Percentiles rank a stretch among this genome's conserved stretches.
phyloP scores from a whole-genome alignment of 495 filamentous ascomycete species.

The Lepidopterella palustris region DNA sequence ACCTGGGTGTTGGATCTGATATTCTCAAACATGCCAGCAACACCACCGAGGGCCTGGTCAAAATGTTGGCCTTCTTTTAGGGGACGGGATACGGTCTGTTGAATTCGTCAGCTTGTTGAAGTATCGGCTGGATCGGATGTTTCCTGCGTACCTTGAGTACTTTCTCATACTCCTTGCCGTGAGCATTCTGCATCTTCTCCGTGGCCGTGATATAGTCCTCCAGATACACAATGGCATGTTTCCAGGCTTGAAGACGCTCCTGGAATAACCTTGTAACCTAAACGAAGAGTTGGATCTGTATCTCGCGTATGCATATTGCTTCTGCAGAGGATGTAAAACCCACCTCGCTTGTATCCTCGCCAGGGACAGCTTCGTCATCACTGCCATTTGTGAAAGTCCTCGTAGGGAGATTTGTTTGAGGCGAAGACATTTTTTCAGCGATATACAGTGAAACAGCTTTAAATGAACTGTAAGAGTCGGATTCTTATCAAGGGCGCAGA shows the following conservation, averaged over 20 bases:
- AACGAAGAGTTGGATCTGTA: not conserved
- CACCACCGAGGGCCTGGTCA: slow-evolving; percentile 73
- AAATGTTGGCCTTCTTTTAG: slow-evolving; percentile 86
- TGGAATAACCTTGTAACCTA: slow-evolving; percentile 54
- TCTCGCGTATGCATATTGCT: not conserved
- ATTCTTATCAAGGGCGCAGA: not conserved
- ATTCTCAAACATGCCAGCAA: slow-evolving; percentile 87
- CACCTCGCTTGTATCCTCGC: slow-evolving; percentile 74
- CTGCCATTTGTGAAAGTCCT: slow-evolving; percentile 25
- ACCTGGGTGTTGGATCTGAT: slow-evolving; percentile 86
- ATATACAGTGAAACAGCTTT: not conserved
- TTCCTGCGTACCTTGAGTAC: slow-evolving; percentile 64
- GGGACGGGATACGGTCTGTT: slow-evolving; percentile 74
- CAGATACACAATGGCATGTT: slow-evolving; percentile 83
- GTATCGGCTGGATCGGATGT: not conserved
- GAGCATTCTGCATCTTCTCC: slow-evolving; percentile 74
- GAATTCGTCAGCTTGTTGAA: not conserved
- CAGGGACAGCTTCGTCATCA: slow-evolving; percentile 63
- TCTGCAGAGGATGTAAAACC: slow-evolving; percentile 16
- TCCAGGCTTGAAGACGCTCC: slow-evolving; percentile 87
- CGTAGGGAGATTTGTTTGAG: slow-evolving; percentile 22
- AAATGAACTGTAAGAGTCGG: not conserved
- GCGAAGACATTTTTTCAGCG: slow-evolving; percentile 12
- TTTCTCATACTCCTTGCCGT: slow-evolving; percentile 93
- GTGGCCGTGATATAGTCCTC: slow-evolving; percentile 80